A percentile compares a stretch with the other conserved stretches of the same genome.
These are phyloP conservation scores for Cutaneotrichosporon mucoides DNA, from an alignment of 1,284 basidiomycete species.

Conservation along the genomic window DNA sequence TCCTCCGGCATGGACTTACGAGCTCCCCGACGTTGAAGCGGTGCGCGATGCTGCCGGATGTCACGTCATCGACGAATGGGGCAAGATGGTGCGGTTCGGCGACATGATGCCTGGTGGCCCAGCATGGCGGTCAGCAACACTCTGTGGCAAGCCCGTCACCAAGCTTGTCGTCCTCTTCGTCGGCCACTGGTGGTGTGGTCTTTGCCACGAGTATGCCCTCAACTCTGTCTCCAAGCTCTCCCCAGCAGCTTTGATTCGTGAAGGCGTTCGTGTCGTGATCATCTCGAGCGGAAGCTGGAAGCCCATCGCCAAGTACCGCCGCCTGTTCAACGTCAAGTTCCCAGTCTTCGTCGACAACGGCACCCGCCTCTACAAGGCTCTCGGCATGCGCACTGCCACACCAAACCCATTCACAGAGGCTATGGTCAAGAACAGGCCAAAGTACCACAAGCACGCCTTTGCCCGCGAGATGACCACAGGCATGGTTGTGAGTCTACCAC, in stretches of 20 bases:
- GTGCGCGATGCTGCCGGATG: neutral
- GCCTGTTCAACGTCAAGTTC: constrained; percentile 45
- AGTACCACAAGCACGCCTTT: constrained; percentile 9
- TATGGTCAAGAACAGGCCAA: constrained; percentile 3
- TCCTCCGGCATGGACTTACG: neutral
- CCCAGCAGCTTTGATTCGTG: constrained; percentile 32
- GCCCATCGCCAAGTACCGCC: constrained; percentile 44
- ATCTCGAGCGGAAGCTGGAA: constrained; percentile 47
- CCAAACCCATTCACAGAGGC: constrained; percentile 12
- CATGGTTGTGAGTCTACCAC: neutral
- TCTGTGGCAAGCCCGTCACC: neutral
- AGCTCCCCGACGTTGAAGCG: neutral
- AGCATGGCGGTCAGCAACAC: neutral
- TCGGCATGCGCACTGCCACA: constrained; percentile 30
- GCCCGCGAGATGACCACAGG: constrained; percentile 8
- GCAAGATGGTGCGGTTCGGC: neutral
- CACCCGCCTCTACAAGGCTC: constrained; percentile 37
- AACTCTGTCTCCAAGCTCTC: constrained; percentile 40
- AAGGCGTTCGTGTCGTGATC: constrained; percentile 39
- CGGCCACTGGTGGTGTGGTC: constrained; percentile 47
- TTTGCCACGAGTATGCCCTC: constrained; percentile 47
- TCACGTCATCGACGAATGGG: constrained; percentile 3
- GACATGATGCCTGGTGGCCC: constrained; percentile 1
- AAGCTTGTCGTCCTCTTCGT: constrained; percentile 44
- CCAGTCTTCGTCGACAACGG: constrained; percentile 46